These are phyloP conservation scores for Cyberlindnera mycetangii DNA, from an alignment of 805 yeast genomes.

Conservation along the genomic window DNA sequence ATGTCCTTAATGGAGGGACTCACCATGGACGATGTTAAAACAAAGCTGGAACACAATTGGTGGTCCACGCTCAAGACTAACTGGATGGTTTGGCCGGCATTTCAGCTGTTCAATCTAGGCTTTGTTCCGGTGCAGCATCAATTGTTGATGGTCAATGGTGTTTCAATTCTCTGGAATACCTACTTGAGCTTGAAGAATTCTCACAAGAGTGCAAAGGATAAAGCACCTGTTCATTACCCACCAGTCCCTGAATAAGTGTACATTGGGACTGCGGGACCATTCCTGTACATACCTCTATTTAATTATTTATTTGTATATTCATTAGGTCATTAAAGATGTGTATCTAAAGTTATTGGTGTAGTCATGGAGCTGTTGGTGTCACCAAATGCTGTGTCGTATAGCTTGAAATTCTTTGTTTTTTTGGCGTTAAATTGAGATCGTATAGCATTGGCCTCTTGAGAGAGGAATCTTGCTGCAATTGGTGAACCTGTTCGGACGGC, in stretches of 20 bases:
- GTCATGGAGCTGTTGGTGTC: slow-evolving; percentile 7
- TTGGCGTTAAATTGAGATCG: slow-evolving; percentile 3
- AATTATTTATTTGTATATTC: not conserved
- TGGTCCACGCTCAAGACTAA: slow-evolving; percentile 68
- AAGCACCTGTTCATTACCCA: slow-evolving; percentile 34
- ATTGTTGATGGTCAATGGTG: slow-evolving; percentile 62
- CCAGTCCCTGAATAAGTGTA: slow-evolving; percentile 36
- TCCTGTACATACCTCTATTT: not conserved
- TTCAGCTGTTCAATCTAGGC: slow-evolving; percentile 76
- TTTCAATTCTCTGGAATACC: slow-evolving; percentile 83
- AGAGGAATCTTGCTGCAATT: no score
- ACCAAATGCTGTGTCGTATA: not conserved
- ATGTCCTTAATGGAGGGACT: slow-evolving; percentile 67
- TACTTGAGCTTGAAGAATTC: slow-evolving; percentile 64
- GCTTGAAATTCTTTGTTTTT: slow-evolving; percentile 1
- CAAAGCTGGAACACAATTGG: slow-evolving; percentile 50
- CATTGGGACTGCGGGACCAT: no score
- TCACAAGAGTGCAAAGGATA: slow-evolving; percentile 17
- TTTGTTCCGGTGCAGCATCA: slow-evolving; percentile 72
- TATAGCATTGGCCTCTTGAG: no score
- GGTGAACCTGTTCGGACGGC: not conserved
- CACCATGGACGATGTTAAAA: slow-evolving; percentile 35
- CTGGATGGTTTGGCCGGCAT: slow-evolving; percentile 89
- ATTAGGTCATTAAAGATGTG: not conserved
- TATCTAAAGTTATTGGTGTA: not conserved